These are phyloP conservation scores for Colletotrichum destructivum DNA, from an alignment of 2,329 filamentous ascomycete species.

Conservation along the genomic window DNA sequence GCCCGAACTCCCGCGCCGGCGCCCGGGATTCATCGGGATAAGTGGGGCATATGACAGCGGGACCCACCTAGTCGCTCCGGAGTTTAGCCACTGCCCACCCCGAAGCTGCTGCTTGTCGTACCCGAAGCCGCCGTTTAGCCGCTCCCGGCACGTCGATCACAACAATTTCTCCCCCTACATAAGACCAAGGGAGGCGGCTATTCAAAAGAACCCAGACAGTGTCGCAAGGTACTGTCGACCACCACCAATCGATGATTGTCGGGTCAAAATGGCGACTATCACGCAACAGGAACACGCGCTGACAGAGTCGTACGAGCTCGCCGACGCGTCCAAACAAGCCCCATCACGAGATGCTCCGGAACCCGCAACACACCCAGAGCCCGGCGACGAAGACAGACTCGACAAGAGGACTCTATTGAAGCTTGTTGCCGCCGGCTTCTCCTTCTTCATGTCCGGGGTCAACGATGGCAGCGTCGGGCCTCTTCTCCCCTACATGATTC, in stretches of 20 bases:
- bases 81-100: constrained; percentile 2
- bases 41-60: not conserved
- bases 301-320: constrained; percentile 18
- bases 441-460: constrained; percentile 76
- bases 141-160: not conserved
- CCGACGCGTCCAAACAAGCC: not conserved
- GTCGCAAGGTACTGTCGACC: not conserved
- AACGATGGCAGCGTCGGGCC: constrained; percentile 77
- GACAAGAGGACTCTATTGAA: constrained; percentile 57
- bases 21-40: not conserved
- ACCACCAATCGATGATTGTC: too few relatives aligned
- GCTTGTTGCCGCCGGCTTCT: constrained; percentile 69
- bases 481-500: constrained; percentile 74
- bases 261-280: constrained; percentile 20
- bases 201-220: too few relatives aligned
- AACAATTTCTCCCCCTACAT: not conserved
- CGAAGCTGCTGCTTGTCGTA: too few relatives aligned
- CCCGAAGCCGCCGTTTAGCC: constrained; percentile 4
- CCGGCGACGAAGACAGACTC: constrained; percentile 28
- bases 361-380: not conserved
- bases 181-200: not conserved
- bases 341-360: not conserved
- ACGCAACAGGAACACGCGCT: constrained; percentile 11
- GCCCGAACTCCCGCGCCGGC: constrained; percentile 18
- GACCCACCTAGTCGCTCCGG: not conserved